Evolutionary conservation across 345 rosid species (phyloP), one percentile per base, ranked within the genome.

Genomic region (Eucalyptus virginea): DNA sequence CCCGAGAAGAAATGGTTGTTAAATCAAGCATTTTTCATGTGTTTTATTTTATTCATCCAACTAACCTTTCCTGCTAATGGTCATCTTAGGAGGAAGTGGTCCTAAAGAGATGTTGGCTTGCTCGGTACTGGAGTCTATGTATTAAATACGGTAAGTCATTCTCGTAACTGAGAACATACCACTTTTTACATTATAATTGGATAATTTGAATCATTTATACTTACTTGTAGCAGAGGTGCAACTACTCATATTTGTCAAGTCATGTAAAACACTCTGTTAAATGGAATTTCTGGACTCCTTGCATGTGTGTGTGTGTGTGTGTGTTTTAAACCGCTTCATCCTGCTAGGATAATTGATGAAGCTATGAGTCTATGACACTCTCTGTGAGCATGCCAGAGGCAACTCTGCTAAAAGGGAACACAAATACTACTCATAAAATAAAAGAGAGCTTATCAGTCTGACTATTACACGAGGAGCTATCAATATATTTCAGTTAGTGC

Each of bases 41-140:
- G 62, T 50, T 86, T 86, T 86, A 86, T 23, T 2, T n/a, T 51
- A 32, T 56, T 51, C 19, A 42, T 13, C 19, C 65, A 54, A 34
- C 69, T 87, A 54, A 88, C 26, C 18, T 34, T 92, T 90, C 91
- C 92, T 87, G 92, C 89, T 89, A 87, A 92, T 94, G 91, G 90
- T 93, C 87, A 89, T 92, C 80, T 88, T 95, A 98, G 99, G 99
- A 98, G 92, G 99, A 98, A 91, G 97, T 98, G 88, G 96, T 96
- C 88, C 87, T 98, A 90, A 98, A 97, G 97, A 98, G 99, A 91
- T 98, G 99, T 91, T 98, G 99, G 99, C 99, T 98, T 93, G 98
- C 99, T 90, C 96, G 97, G 42, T 97, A 98, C 92, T 97, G 99
- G 99, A 94, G 94, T 90, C 93, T 96, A 93, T 96, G 98, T 86